Evolutionary conservation across 306 rosid species (phyloP), one percentile per base, ranked within the genome.

Genomic region (Senna siamea): DNA sequence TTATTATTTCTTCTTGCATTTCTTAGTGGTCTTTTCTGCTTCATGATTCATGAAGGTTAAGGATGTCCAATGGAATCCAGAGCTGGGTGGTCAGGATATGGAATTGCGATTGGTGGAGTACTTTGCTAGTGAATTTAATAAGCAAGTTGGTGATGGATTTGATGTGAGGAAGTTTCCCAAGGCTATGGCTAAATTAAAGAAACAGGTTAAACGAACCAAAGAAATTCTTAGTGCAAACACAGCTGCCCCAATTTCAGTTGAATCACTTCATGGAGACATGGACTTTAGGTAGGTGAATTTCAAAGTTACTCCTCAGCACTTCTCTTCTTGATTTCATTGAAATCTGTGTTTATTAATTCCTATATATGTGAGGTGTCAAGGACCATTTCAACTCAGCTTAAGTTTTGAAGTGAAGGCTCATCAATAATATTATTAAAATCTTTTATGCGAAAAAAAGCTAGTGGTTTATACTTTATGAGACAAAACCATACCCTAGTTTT

Each of bases 181-280:
- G 87, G 96, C 96, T 34, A 94, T 94, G 96, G 99, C 97, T 60
- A 94, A 94, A 75, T 81, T 94, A 83, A 94, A 92, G 95, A 94
- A 94, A 74, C 97, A 94, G 86, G 99, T 94, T 63, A 94, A 94
- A 62, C 87, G 99, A 35, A 91, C 97, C 51, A 94, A 94, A 82
- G 99, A 94, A 88, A 94, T 94, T 79, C 89, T 94, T 28, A 94
- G 99, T 41, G 99, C 99, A 37, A 94, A 94, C 81, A 92, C 97
- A 1, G 83, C 76, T 11, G 99, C 99, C 61, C 99, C 97, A 69
- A 92, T 94, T 78, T 92, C 99, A 26, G 97, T 94, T 77, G 99
- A 94, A 82, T 94, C 99, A 8, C 89, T 94, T 66, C 88, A 85
- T 71, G 89, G 83, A 75, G 99, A 94, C 55, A 79, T 81, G 47